Evolutionary conservation across 2,329 filamentous ascomycete species (phyloP), one percentile per base, ranked within the genome.

Genomic region (Aspergillus floridensis): DNA sequence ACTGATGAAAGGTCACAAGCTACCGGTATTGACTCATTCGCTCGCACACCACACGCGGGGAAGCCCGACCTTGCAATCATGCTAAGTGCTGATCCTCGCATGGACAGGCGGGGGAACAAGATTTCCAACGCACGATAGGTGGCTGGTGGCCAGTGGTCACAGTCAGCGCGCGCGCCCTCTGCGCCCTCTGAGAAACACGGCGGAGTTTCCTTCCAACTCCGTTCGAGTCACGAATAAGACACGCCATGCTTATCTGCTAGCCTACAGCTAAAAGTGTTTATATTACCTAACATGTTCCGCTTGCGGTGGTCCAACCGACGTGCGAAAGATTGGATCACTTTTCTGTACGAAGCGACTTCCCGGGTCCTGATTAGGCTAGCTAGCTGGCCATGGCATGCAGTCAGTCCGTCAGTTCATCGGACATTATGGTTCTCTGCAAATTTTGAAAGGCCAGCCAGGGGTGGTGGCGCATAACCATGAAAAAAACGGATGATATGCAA

Each of bases 211-310:
- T 14, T 22, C 55, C n/a, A 57, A 38, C 49, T 60, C 32, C 47
- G 38, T 19, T 58, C 46, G 47, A 49, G 49, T 56, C 38, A 57
- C 62, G 58, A 61, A 65, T 62, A 48, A 60, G 49, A 57, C 26
- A 22, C 31, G 53, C 52, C 57, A 50, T 63, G 57, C 65, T 65
- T 65, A 67, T 67, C 65, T 59, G 41, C 57, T 50, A 38, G 57
- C 44, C 49, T 21, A 47, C 53, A 35, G 53, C 53, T 48, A 47
- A 35, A 52, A 31, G 32, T 53, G 46, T 63, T 65, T 62, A 61
- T 63, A 58, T 67, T 67, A 67, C 65, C 64, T 67, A 67, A 67
- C 53, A 51, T 48, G 56, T 63, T 59, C 65, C 62, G 58, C 44
- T 59, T 59, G 53, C 59, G 59, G 62, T 59, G 57, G 47, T 60